Conservation (phyloP, 2,329 filamentous ascomycete genomes). For the Cyphellophora attinorum region DNA sequence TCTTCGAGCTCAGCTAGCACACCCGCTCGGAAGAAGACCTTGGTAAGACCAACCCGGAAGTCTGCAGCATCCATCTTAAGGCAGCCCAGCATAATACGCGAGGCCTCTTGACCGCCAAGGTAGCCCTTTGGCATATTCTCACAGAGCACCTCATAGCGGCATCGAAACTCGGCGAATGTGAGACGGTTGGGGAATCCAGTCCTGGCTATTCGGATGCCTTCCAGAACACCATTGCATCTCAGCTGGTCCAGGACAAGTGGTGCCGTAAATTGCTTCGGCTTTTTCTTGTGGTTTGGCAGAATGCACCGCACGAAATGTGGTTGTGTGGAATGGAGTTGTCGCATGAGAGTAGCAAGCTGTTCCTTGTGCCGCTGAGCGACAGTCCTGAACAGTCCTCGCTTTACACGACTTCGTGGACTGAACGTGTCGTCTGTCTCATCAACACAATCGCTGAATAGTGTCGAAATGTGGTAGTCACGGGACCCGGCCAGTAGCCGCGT, state of each 20-base stretch:
- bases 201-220: conserved; percentile 91
- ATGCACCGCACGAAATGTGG: conserved; percentile 98
- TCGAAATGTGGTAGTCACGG: conserved; percentile 70
- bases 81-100: conserved; percentile 79
- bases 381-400: conserved; percentile 93
- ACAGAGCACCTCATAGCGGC: conserved; percentile 92
- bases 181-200: conserved; percentile 95
- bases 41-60: conserved; percentile 89
- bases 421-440: conserved; percentile 66
- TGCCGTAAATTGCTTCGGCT: conserved; percentile 83
- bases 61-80: conserved; percentile 74
- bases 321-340: conserved; percentile 86
- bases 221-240: conserved; percentile 98
- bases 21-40: conserved; percentile 95
- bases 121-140: conserved; percentile 80
- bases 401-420: conserved; percentile 68
- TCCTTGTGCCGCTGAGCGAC: conserved; percentile 97
- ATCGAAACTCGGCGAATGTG: conserved; percentile 85
- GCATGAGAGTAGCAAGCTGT: conserved; percentile 93
- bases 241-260: conserved; percentile 92
- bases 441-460: conserved; percentile 78
- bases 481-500: conserved; percentile 80
- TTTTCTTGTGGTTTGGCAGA: conserved; percentile 94
- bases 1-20: conserved; percentile 96
- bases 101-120: conserved; percentile 77